A percentile compares a stretch with the other conserved stretches of the same genome.
Evolutionary conservation across 1,284 basidiomycete species (phyloP).

Genomic region (Gomphus bonarii): DNA sequence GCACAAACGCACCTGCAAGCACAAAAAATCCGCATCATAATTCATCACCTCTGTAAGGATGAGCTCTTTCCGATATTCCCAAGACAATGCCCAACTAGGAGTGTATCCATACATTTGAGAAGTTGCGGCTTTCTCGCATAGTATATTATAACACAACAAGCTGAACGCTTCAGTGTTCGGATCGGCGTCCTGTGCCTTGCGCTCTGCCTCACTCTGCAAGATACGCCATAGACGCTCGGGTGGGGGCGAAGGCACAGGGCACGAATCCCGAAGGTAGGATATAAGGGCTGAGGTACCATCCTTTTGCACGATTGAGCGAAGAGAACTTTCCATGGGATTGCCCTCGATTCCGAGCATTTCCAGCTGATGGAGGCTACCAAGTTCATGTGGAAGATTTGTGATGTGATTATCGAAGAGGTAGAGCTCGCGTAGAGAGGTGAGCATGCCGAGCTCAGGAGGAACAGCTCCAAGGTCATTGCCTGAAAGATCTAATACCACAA

Average conservation of each 20-base stretch:
- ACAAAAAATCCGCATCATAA: conserved; percentile 85
- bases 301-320: conserved; percentile 82
- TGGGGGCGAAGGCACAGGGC: conserved; percentile 74
- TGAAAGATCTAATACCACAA: conserved; percentile 89
- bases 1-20: conserved; percentile 48
- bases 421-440: conserved; percentile 84
- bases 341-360: conserved; percentile 93
- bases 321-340: conserved; percentile 77
- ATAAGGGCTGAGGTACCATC: conserved; percentile 88
- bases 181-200: conserved; percentile 44
- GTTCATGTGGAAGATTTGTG: conserved; percentile 73
- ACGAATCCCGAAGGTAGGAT: conserved; percentile 80
- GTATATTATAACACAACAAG: conserved; percentile 88
- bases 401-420: conserved; percentile 95
- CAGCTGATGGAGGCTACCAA: conserved; percentile 88
- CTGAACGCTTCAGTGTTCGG: conserved; percentile 65
- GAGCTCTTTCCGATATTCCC: conserved; percentile 90
- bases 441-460: conserved; percentile 86
- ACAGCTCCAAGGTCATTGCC: conserved; percentile 77
- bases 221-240: conserved; percentile 79
- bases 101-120: conserved; percentile 93
- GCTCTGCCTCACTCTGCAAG: conserved; percentile 62
- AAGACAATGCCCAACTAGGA: conserved; percentile 89
- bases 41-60: conserved; percentile 83
- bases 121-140: conserved; percentile 89